Base-by-base conservation (phyloP, 257 asterid species). In the Rehmannia glutinosa region DNA sequence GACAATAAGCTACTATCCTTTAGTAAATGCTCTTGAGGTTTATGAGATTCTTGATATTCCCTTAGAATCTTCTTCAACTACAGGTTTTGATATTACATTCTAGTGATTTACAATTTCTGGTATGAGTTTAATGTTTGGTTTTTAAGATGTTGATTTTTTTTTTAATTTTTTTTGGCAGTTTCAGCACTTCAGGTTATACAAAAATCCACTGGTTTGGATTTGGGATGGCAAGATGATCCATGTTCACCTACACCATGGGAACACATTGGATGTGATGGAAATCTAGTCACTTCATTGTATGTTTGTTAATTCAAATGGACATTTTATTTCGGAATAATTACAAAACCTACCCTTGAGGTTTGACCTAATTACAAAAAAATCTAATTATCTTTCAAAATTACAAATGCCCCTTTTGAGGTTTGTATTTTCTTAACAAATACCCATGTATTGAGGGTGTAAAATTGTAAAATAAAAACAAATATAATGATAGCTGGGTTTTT, bases 171-270 rank as follows among this genome's bases (percentile, higher is more conserved):
- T 8, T 62, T 57, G 68, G 75, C 81, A 92, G 98, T 90, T 71
- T 87, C 98, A 50, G 98, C 98, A 0, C 97, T 92, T 43, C 86
- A 85, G 80, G 93, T 92, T 72, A 92, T 92, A 75, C 95, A 84
- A 39, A 87, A 87, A 52, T 81, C 93, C 0, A 82, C 87, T 12
- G 93, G 97, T 32, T 63, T 84, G 59, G 85, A 86, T 71, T 82
- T 90, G 30, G 95, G 87, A 50, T 92, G 98, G 98, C 82, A 84
- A 68, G 97, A 87, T 36, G 97, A 92, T 70, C 98, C 98, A 1
- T 92, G 98, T 73, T 87, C 84, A 36, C 98, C 98, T 36, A 78
- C 71, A 23, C 80, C 92, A 30, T 92, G 98, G 98, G 84, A 92
- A 58, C 93, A 83, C 73, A 74, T 92, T 13, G 89, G 58, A 30